phyloP scores from a whole-genome alignment of 768 basidiomycete genomes.

The Auricularia sp. region DNA sequence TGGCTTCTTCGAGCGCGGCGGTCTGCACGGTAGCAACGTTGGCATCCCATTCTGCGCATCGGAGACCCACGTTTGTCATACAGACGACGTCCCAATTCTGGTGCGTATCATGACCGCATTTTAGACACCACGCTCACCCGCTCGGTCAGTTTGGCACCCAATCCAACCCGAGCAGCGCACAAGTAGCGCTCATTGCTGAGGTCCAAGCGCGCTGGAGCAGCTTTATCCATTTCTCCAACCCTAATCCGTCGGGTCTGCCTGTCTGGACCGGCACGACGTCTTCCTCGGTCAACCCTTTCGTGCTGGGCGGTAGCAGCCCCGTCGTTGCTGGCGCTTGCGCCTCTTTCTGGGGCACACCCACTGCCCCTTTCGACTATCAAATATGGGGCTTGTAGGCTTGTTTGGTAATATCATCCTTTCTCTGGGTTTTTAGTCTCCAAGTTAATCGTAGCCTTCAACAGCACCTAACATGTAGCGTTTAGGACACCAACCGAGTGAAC shows the following conservation, averaged over 20 bases:
- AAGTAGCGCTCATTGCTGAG: slow-evolving; percentile 50
- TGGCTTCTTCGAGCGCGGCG: slow-evolving; percentile 55
- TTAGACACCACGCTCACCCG: not conserved
- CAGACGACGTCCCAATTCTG: slow-evolving; percentile 75
- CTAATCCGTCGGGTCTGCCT: slow-evolving; percentile 37
- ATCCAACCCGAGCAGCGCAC: slow-evolving; percentile 42
- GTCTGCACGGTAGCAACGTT: slow-evolving; percentile 62
- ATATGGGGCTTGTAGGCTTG: not conserved
- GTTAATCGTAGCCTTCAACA: not conserved
- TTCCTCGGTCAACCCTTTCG: not conserved
- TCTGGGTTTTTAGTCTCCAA: not conserved
- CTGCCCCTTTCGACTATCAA: not conserved
- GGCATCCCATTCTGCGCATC: slow-evolving; percentile 45
- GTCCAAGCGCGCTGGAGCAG: slow-evolving; percentile 62
- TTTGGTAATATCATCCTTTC: not conserved
- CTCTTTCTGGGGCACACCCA: not conserved
- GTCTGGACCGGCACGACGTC: not conserved
- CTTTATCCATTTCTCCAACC: slow-evolving; percentile 53
- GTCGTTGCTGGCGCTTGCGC: not conserved
- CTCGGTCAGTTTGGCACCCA: slow-evolving; percentile 41
- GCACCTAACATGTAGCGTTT: no score
- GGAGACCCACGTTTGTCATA: slow-evolving; percentile 55
- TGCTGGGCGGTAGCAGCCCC: not conserved
- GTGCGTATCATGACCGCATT: slow-evolving; percentile 15
- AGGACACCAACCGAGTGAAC: no score